phyloP scores from a whole-genome alignment of 371 early-diverging fungal species.

The Saksenaea vasiformis region DNA sequence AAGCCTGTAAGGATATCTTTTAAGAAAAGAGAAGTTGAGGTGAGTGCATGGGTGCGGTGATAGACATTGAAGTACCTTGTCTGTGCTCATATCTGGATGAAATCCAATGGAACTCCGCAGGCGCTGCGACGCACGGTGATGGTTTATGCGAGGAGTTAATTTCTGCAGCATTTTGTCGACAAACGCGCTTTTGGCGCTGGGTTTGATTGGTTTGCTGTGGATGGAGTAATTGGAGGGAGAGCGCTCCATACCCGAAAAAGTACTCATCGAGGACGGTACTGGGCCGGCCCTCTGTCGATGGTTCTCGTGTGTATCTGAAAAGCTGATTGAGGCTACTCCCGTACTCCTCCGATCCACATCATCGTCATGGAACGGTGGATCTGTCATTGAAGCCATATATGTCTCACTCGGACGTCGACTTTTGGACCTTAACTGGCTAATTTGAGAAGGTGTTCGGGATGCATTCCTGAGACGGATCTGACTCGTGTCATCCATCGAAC shows the following conservation, averaged over 20 bases:
- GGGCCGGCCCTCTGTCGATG: background rate
- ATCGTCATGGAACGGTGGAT: background rate
- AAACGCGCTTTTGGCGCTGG: slow-evolving; percentile 9
- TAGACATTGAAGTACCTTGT: background rate
- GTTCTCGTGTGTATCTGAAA: background rate
- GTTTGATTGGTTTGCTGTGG: slow-evolving; percentile 1
- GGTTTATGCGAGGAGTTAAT: slow-evolving; percentile 1
- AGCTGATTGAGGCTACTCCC: background rate
- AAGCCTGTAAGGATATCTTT: background rate
- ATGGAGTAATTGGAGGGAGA: slow-evolving; percentile 8
- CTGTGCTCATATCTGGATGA: background rate
- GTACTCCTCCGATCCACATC: background rate
- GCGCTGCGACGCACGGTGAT: background rate
- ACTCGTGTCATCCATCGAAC: slow-evolving; percentile 8
- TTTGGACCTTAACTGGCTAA: background rate
- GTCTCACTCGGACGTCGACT: background rate
- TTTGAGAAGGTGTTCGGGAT: slow-evolving; percentile 3
- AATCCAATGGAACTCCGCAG: background rate
- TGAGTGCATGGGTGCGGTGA: background rate
- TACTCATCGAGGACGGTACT: background rate
- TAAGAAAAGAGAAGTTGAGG: background rate
- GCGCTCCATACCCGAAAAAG: slow-evolving; percentile 11
- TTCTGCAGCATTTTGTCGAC: slow-evolving; percentile 15
- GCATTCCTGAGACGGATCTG: background rate
- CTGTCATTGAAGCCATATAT: background rate